phyloP scores from a whole-genome alignment of 2,329 filamentous ascomycete species.

The Trichoderma pleuroti region DNA sequence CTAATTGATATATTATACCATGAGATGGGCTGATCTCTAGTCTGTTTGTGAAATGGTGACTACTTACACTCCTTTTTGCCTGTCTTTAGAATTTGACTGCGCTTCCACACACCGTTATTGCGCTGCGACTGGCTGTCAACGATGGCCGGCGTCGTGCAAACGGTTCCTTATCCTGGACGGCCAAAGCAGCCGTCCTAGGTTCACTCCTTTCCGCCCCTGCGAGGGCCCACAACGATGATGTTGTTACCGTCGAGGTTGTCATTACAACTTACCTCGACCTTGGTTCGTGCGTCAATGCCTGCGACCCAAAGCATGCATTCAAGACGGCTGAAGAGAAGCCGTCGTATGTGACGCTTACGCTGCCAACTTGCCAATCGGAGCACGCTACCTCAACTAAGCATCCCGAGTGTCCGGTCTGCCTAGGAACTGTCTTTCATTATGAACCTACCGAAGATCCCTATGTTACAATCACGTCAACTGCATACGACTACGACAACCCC shows the following conservation, averaged over 20 bases:
- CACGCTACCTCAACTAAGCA: slow-evolving; percentile 23
- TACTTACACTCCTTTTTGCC: not conserved
- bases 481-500: slow-evolving; percentile 8
- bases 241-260: slow-evolving; percentile 21
- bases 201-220: slow-evolving; percentile 20
- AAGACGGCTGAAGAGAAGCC: slow-evolving; percentile 9
- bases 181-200: slow-evolving; percentile 16
- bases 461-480: slow-evolving; percentile 25
- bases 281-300: slow-evolving; percentile 20
- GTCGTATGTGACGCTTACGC: slow-evolving; percentile 21
- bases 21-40: not conserved
- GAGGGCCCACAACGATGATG: slow-evolving; percentile 12
- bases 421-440: slow-evolving; percentile 27
- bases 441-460: slow-evolving; percentile 26
- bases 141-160: slow-evolving; percentile 7
- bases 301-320: not conserved
- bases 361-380: slow-evolving; percentile 25
- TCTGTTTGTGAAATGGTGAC: not conserved
- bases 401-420: slow-evolving; percentile 24
- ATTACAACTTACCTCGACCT: slow-evolving; percentile 22
- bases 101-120: not conserved
- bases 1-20: not conserved
- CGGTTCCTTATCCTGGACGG: slow-evolving; percentile 19
- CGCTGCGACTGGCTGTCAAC: slow-evolving; percentile 21
- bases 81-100: not conserved